Conservation (phyloP, 345 rosid genomes). For the Clausena lansium region DNA sequence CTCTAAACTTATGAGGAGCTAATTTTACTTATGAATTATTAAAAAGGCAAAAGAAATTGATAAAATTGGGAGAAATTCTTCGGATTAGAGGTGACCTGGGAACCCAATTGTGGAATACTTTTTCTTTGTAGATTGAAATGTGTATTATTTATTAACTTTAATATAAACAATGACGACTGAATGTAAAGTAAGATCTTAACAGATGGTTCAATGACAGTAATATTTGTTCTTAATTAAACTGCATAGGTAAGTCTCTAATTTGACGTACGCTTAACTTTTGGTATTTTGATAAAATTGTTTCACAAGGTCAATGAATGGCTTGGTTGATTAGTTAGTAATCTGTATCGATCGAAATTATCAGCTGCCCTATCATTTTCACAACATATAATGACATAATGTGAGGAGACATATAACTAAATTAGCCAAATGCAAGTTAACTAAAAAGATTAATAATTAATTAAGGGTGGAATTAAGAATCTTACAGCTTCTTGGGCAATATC, state of each 20-base stretch:
- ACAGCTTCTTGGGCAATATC: slow-evolving; percentile 56
- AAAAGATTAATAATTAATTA: neutral
- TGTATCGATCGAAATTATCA: neutral
- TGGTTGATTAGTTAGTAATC: too few relatives aligned
- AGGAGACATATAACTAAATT: neutral
- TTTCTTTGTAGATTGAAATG: too few relatives aligned
- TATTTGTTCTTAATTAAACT: neutral
- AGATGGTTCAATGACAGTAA: too few relatives aligned
- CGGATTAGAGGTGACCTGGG: too few relatives aligned
- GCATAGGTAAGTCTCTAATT: neutral
- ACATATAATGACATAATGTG: neutral
- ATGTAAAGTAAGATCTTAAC: neutral
- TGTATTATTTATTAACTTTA: neutral
- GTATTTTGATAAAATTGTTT: too few relatives aligned
- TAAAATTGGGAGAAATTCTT: too few relatives aligned
- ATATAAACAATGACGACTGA: neutral
- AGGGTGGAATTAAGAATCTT: slow-evolving; percentile 23
- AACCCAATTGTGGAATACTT: too few relatives aligned
- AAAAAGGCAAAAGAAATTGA: too few relatives aligned
- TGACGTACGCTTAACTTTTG: too few relatives aligned
- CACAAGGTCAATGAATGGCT: neutral
- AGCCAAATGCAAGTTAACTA: neutral
- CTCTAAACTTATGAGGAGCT: too few relatives aligned
- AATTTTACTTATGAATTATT: too few relatives aligned
- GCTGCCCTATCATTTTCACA: neutral